A percentile compares a stretch with the other conserved stretches of the same genome.
Evolutionary conservation across 2,329 filamentous ascomycete species (phyloP).

Genomic region (Phyllosticta capitalensis): DNA sequence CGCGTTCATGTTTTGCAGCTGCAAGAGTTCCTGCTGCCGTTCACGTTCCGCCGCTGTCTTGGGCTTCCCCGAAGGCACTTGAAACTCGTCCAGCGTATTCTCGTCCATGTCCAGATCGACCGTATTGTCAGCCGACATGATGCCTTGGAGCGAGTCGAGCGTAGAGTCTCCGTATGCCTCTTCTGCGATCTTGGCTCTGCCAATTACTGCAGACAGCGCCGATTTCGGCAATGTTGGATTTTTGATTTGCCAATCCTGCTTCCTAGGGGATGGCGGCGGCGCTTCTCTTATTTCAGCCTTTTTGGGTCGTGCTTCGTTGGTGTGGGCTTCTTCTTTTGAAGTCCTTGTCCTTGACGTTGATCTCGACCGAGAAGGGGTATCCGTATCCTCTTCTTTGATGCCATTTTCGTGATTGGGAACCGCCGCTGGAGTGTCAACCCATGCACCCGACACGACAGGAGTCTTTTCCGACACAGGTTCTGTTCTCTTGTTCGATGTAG

Average conservation of each 20-base stretch:
- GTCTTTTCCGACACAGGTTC: conserved; percentile 27
- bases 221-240: conserved; percentile 22
- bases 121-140: conserved; percentile 22
- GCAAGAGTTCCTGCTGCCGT: conserved; percentile 32
- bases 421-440: conserved; percentile 36
- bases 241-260: background rate
- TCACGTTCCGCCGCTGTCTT: conserved; percentile 33
- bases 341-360: background rate
- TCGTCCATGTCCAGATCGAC: conserved; percentile 8
- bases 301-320: background rate
- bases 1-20: conserved; percentile 34
- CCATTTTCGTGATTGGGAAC: background rate
- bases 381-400: too few relatives aligned
- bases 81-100: conserved; percentile 21
- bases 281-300: background rate
- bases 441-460: conserved; percentile 38
- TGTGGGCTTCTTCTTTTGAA: background rate
- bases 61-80: conserved; percentile 20
- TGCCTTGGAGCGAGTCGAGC: conserved; percentile 38
- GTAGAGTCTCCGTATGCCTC: conserved; percentile 37
- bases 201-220: conserved; percentile 32
- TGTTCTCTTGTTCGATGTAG: background rate
- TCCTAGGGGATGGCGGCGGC: background rate
- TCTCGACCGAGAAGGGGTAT: background rate
- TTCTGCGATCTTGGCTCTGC: conserved; percentile 23